These are phyloP conservation scores for Isabelozyma pseudorhagii DNA, from an alignment of 805 yeast species.

Conservation along the genomic window DNA sequence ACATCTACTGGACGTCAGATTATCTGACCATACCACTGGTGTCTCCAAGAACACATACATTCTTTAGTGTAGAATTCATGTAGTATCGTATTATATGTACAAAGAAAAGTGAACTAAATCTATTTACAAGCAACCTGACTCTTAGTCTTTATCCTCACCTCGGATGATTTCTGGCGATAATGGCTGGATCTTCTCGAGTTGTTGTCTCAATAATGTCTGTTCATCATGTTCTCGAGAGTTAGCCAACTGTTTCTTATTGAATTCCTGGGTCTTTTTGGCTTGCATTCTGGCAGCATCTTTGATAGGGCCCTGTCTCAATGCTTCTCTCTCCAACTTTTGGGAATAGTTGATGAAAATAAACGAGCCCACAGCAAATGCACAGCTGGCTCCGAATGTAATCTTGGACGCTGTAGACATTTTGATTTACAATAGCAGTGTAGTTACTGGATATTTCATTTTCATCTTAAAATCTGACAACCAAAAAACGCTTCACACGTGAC, in stretches of 20 bases:
- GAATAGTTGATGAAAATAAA: slow-evolving; percentile 67
- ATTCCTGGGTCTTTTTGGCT: slow-evolving; percentile 39
- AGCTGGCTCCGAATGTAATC: slow-evolving; percentile 62
- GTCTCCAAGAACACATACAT: slow-evolving; percentile 51
- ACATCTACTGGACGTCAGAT: slow-evolving; percentile 32
- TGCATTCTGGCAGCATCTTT: slow-evolving; percentile 71
- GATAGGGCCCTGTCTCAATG: slow-evolving; percentile 78
- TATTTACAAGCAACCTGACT: not conserved
- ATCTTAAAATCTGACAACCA: too few species aligned
- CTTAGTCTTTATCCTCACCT: slow-evolving; percentile 19
- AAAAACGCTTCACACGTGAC: too few species aligned
- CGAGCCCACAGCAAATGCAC: slow-evolving; percentile 54
- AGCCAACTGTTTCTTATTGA: slow-evolving; percentile 41
- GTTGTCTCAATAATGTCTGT: slow-evolving; percentile 57
- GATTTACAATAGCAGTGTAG: not conserved
- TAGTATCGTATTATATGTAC: not conserved
- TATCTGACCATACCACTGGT: slow-evolving; percentile 33
- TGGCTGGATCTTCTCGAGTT: slow-evolving; percentile 62
- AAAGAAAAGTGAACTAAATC: not conserved
- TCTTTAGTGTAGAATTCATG: not conserved
- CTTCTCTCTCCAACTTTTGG: slow-evolving; percentile 67
- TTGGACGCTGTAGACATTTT: slow-evolving; percentile 79
- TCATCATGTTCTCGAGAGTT: slow-evolving; percentile 65
- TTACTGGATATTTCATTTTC: too few species aligned
- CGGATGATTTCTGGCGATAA: slow-evolving; percentile 36